Conservation (phyloP, 2,329 filamentous ascomycete genomes). For the Exserohilum turcica region DNA sequence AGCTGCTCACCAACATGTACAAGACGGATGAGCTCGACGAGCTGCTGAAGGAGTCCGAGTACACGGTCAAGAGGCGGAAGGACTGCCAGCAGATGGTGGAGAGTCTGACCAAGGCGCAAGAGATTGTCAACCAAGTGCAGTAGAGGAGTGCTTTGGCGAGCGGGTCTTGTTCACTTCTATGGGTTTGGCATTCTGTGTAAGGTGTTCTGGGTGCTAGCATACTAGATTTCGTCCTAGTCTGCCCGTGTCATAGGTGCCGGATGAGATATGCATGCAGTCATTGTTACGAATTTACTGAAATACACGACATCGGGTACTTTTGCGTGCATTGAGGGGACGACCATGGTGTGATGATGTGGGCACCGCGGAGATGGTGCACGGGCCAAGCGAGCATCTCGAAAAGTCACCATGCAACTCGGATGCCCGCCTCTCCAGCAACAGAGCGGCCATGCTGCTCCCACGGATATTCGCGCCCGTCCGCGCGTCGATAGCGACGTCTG, state of each 20-base stretch:
- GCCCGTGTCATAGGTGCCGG: slow-evolving; percentile 16
- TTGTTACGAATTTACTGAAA: neutral
- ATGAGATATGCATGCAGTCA: slow-evolving; percentile 9
- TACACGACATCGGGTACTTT: neutral
- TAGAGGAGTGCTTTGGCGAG: slow-evolving; percentile 18
- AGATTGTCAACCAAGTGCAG: slow-evolving; percentile 84
- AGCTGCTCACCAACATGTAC: slow-evolving; percentile 98
- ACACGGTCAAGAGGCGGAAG: slow-evolving; percentile 91
- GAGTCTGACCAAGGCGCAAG: slow-evolving; percentile 82
- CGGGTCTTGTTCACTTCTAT: slow-evolving; percentile 14
- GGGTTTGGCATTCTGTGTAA: slow-evolving; percentile 26
- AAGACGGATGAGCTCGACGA: slow-evolving; percentile 87
- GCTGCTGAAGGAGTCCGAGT: slow-evolving; percentile 96
- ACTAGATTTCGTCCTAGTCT: slow-evolving; percentile 24
- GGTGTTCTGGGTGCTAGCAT: slow-evolving; percentile 23
- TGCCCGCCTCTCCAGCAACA: slow-evolving; percentile 18
- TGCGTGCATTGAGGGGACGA: neutral
- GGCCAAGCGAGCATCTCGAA: slow-evolving; percentile 28
- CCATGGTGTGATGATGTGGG: neutral
- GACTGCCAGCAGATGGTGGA: slow-evolving; percentile 99
- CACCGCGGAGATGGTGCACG: slow-evolving; percentile 10
- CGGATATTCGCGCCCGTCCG: slow-evolving; percentile 46
- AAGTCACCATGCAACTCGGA: slow-evolving; percentile 29
- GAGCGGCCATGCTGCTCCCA: slow-evolving; percentile 48
- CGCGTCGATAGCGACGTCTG: slow-evolving; percentile 33